These are phyloP conservation scores for Haplosporangium sp. DNA, from an alignment of 371 early-diverging fungal genomes.

Conservation along the genomic window DNA sequence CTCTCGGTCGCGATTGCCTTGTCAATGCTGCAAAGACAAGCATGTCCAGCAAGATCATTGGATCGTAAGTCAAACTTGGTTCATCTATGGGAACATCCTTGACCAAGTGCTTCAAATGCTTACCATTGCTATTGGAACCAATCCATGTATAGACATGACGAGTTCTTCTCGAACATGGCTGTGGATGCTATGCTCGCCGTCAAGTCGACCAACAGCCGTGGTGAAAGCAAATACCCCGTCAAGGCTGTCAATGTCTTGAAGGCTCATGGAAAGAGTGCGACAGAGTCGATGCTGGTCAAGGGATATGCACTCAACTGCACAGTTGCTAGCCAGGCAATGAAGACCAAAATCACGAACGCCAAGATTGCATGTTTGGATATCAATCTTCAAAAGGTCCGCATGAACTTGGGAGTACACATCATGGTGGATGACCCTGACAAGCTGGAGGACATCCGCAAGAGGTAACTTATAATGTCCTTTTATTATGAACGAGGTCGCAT, in stretches of 20 bases:
- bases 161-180: slow-evolving; percentile 97
- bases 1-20: slow-evolving; percentile 92
- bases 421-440: slow-evolving; percentile 98
- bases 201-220: slow-evolving; percentile 86
- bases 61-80: slow-evolving; percentile 66
- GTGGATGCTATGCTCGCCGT: slow-evolving; percentile 96
- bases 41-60: slow-evolving; percentile 99
- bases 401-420: slow-evolving; percentile 98
- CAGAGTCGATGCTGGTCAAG: slow-evolving; percentile 91
- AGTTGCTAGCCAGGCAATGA: slow-evolving; percentile 97
- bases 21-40: slow-evolving; percentile 98
- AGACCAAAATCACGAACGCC: slow-evolving; percentile 87
- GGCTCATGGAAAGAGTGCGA: slow-evolving; percentile 97
- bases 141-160: slow-evolving; percentile 76
- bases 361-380: slow-evolving; percentile 99
- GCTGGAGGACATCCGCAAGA: slow-evolving; percentile 97
- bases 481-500: no score
- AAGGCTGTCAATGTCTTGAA: slow-evolving; percentile 99
- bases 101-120: no score
- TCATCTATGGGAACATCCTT: no score
- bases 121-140: neutral
- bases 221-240: slow-evolving; percentile 96
- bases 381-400: slow-evolving; percentile 99
- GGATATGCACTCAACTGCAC: slow-evolving; percentile 99
- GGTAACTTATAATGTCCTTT: slow-evolving; percentile 56